phyloP scores from a whole-genome alignment of 805 yeast genomes.

The Wickerhamomyces chambardii region DNA sequence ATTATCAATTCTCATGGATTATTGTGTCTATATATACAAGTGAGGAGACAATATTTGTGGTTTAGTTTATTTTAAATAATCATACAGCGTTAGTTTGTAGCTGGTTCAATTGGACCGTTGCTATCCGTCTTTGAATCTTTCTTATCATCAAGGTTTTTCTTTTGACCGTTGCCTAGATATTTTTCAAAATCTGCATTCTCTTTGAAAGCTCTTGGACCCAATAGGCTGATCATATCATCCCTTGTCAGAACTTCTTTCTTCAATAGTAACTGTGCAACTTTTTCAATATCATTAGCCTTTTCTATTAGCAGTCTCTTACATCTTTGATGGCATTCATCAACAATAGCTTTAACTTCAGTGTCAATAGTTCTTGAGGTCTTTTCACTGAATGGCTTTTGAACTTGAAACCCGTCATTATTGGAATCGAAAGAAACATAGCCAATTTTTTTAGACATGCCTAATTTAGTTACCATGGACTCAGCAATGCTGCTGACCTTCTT shows the following conservation, averaged over 20 bases:
- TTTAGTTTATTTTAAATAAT: too few relatives aligned
- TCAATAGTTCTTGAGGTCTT: slow-evolving; percentile 79
- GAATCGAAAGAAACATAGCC: slow-evolving; percentile 74
- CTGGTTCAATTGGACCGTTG: slow-evolving; percentile 1
- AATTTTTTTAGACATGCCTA: slow-evolving; percentile 85
- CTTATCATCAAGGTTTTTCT: slow-evolving; percentile 9
- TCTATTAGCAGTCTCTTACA: slow-evolving; percentile 65
- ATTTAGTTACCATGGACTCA: slow-evolving; percentile 80
- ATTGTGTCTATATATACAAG: too few relatives aligned
- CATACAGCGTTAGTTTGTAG: too few relatives aligned
- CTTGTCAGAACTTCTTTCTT: slow-evolving; percentile 86
- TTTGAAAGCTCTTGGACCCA: slow-evolving; percentile 90
- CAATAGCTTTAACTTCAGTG: slow-evolving; percentile 70
- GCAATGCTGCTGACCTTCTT: slow-evolving; percentile 94
- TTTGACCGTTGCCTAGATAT: slow-evolving; percentile 36
- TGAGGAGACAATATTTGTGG: too few relatives aligned
- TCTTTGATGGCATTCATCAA: slow-evolving; percentile 61
- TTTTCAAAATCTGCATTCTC: slow-evolving; percentile 91
- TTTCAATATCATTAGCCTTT: slow-evolving; percentile 66
- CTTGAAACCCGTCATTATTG: slow-evolving; percentile 38
- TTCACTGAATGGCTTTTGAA: slow-evolving; percentile 74
- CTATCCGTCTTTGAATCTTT: slow-evolving; percentile 1
- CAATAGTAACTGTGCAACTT: slow-evolving; percentile 82
- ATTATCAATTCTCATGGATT: too few relatives aligned
- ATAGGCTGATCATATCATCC: slow-evolving; percentile 82